A percentile compares a stretch with the other conserved stretches of the same genome.
These are phyloP conservation scores for Arachis hypogaea DNA, from an alignment of 306 rosid genomes.

Conservation along the genomic window DNA sequence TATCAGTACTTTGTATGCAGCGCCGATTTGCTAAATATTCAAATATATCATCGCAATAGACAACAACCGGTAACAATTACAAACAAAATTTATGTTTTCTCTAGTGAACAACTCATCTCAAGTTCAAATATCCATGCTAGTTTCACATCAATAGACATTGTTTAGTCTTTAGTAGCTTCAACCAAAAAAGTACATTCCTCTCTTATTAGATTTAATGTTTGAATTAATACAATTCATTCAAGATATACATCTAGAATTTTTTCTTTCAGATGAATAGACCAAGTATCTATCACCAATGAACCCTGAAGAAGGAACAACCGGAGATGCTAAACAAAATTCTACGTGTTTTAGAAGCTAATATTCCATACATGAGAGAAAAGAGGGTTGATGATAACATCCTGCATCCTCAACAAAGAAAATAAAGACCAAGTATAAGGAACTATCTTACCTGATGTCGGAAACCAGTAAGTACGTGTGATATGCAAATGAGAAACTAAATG, in stretches of 20 bases:
- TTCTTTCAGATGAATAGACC: constrained; percentile 12
- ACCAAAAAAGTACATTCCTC: constrained; percentile 12
- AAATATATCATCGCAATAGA: constrained; percentile 1
- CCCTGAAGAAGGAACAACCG: constrained; percentile 3
- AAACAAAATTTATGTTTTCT: neutral
- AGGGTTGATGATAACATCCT: constrained; percentile 16
- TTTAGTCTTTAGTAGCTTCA: constrained; percentile 6
- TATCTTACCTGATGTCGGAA: constrained; percentile 85
- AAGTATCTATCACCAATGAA: constrained; percentile 1
- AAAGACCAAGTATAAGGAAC: constrained; percentile 29
- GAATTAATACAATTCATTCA: constrained; percentile 4
- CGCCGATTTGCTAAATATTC: neutral
- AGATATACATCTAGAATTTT: constrained; percentile 3
- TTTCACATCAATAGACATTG: constrained; percentile 12
- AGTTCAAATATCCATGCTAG: neutral
- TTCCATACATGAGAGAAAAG: constrained; percentile 13
- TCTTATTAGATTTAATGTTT: constrained; percentile 17
- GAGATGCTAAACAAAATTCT: neutral
- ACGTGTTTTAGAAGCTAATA: constrained; percentile 11
- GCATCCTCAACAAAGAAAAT: neutral
- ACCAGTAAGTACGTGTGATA: constrained; percentile 82
- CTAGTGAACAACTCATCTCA: neutral
- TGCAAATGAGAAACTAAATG: constrained; percentile 86
- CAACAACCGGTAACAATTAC: neutral
- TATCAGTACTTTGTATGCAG: neutral